phyloP scores from a whole-genome alignment of 805 yeast genomes.

The Lachancea lanzarotensis region DNA sequence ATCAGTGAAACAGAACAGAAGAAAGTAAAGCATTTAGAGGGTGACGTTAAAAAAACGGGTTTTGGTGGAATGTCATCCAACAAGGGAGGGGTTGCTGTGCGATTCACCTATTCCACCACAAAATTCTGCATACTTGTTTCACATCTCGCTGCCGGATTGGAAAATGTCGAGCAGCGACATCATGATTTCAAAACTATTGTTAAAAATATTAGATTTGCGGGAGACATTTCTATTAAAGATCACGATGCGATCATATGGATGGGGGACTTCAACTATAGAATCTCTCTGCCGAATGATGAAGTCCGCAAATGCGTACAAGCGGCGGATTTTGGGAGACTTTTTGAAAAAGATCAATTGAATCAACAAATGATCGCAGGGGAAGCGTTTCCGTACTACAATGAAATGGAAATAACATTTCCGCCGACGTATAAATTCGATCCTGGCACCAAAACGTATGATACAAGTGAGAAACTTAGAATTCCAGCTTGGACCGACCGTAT shows the following conservation, averaged over 20 bases:
- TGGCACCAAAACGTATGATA: conserved; percentile 74
- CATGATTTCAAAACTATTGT: conserved; percentile 77
- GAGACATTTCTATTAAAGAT: conserved; percentile 52
- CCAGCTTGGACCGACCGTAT: conserved; percentile 99
- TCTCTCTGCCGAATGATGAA: conserved; percentile 59
- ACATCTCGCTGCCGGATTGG: conserved; percentile 91
- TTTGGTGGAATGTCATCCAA: conserved; percentile 84
- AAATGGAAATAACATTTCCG: conserved; percentile 68
- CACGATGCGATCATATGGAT: conserved; percentile 87
- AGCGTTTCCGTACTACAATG: conserved; percentile 75
- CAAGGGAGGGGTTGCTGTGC: conserved; percentile 73
- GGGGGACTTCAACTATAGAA: conserved; percentile 89
- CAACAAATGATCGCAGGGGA: conserved; percentile 70
- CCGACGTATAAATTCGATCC: conserved; percentile 96
- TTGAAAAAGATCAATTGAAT: conserved; percentile 71
- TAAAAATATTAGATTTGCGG: conserved; percentile 60
- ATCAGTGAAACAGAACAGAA: conserved; percentile 47
- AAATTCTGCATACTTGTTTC: conserved; percentile 73
- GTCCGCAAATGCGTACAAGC: conserved; percentile 52
- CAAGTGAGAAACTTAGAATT: conserved; percentile 83
- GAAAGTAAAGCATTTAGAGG: conserved; percentile 55
- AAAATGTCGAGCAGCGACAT: conserved; percentile 74
- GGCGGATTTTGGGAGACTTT: conserved; percentile 44
- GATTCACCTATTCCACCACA: conserved; percentile 59
- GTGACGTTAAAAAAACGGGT: conserved; percentile 83